These are phyloP conservation scores for Letharia lupina DNA, from an alignment of 495 filamentous ascomycete genomes.

Conservation along the genomic window DNA sequence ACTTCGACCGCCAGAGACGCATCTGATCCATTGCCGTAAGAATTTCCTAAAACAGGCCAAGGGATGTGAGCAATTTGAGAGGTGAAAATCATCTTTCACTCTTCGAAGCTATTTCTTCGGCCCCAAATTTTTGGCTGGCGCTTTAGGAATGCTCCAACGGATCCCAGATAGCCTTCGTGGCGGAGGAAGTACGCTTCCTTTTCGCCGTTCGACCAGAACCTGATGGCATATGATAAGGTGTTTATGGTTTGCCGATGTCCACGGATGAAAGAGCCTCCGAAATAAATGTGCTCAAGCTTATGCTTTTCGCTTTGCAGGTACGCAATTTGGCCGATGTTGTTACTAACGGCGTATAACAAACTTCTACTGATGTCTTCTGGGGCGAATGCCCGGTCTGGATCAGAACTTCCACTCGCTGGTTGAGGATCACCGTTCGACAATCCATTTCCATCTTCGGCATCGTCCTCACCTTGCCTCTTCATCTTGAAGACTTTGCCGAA, in stretches of 20 bases:
- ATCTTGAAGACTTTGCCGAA: conserved; percentile 93
- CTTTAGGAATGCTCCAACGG: conserved; percentile 90
- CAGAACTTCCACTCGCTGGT: conserved; percentile 21
- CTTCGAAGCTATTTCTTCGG: conserved; percentile 62
- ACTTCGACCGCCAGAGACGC: not conserved
- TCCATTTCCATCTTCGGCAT: conserved; percentile 68
- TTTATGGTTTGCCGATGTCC: conserved; percentile 97
- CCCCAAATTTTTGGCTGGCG: conserved; percentile 90
- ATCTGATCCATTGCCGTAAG: not conserved
- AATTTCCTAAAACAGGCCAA: not conserved
- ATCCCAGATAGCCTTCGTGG: conserved; percentile 94
- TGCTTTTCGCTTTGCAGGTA: conserved; percentile 93
- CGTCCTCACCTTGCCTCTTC: conserved; percentile 65
- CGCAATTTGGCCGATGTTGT: conserved; percentile 97
- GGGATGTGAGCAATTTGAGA: not conserved
- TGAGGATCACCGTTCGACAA: conserved; percentile 44
- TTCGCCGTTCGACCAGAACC: conserved; percentile 89
- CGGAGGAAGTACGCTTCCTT: conserved; percentile 94
- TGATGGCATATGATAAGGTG: conserved; percentile 88
- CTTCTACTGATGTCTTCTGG: conserved; percentile 60
- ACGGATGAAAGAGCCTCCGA: conserved; percentile 93
- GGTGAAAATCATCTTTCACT: not conserved
- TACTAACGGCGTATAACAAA: conserved; percentile 79
- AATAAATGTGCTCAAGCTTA: conserved; percentile 84
- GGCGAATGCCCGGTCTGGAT: conserved; percentile 39